phyloP scores from a whole-genome alignment of 2,329 filamentous ascomycete genomes.

The Fragosphaeria purpurea region DNA sequence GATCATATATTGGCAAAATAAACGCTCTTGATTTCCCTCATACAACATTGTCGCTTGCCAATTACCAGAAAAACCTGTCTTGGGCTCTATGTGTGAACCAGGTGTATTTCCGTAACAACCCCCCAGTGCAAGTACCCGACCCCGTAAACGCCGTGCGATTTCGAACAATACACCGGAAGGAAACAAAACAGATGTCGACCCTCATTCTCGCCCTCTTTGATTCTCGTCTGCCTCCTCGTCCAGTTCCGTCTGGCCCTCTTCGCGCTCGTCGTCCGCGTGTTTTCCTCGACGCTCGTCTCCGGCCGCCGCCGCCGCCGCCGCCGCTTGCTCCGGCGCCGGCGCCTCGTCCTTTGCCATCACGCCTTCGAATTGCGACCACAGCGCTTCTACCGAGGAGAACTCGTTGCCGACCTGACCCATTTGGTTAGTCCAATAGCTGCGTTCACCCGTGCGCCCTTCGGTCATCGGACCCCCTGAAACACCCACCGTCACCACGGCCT shows the following conservation, averaged over 20 bases:
- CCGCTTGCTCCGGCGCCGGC: slow-evolving; percentile 8
- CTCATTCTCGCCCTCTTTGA: neutral
- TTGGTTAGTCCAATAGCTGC: too few species aligned
- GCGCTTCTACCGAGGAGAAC: slow-evolving; percentile 89
- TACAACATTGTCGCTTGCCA: too few species aligned
- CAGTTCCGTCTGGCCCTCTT: neutral
- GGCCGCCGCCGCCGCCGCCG: slow-evolving; percentile 18
- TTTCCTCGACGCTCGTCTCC: neutral
- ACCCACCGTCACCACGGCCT: slow-evolving; percentile 77
- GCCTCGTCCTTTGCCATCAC: slow-evolving; percentile 65
- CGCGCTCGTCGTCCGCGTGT: neutral
- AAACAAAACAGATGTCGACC: neutral
- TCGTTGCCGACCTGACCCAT: slow-evolving; percentile 71
- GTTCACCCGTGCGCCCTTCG: too few species aligned
- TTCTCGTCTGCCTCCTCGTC: neutral
- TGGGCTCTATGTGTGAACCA: too few species aligned
- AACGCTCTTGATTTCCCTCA: too few species aligned
- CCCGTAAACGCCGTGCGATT: too few species aligned
- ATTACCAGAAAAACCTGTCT: too few species aligned
- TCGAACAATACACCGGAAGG: too few species aligned
- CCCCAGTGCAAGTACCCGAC: too few species aligned
- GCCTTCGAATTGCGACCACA: slow-evolving; percentile 95
- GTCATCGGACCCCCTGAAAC: too few species aligned
- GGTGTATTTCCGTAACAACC: too few species aligned
- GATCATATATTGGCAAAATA: too few species aligned